Percentiles rank a stretch among this genome's conserved stretches.
phyloP scores from a whole-genome alignment of 2,329 filamentous ascomycete genomes.

The Sporothrix luriei region DNA sequence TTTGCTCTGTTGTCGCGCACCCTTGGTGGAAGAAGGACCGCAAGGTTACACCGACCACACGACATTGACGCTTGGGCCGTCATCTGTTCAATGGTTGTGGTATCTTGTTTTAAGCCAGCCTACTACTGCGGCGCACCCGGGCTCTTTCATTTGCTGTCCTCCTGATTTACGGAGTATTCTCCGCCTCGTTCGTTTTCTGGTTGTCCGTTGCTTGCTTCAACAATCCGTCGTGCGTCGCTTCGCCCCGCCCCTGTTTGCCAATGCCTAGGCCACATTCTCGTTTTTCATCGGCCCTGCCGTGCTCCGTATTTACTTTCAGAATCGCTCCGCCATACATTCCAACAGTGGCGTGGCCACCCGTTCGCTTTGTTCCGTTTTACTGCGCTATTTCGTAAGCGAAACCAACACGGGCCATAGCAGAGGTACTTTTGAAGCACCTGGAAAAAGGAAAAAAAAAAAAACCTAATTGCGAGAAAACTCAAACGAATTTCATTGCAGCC shows the following conservation, averaged over 20 bases:
- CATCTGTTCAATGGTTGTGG: slow-evolving; percentile 14
- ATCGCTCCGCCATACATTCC: background rate
- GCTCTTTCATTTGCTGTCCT: background rate
- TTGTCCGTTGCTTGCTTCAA: background rate
- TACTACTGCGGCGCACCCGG: slow-evolving; percentile 4
- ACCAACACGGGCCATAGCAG: background rate
- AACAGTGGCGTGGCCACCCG: slow-evolving; percentile 13
- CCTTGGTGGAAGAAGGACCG: too few species aligned
- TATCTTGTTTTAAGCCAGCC: slow-evolving; percentile 8
- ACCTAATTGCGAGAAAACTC: too few species aligned
- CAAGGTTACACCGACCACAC: slow-evolving; percentile 1
- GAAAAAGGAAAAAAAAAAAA: background rate
- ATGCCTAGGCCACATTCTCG: background rate
- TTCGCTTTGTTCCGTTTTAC: background rate
- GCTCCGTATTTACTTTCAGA: background rate
- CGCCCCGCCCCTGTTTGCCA: background rate
- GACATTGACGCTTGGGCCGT: slow-evolving; percentile 18
- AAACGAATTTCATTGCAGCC: background rate
- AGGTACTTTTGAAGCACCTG: background rate
- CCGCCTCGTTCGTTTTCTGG: background rate
- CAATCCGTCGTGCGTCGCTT: background rate
- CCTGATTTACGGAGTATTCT: background rate
- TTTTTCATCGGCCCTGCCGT: slow-evolving; percentile 15
- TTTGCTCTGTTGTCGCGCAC: too few species aligned
- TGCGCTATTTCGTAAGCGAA: slow-evolving; percentile 17